Conservation (phyloP, 2,329 filamentous ascomycete species). For the Cercospora brassicicola region DNA sequence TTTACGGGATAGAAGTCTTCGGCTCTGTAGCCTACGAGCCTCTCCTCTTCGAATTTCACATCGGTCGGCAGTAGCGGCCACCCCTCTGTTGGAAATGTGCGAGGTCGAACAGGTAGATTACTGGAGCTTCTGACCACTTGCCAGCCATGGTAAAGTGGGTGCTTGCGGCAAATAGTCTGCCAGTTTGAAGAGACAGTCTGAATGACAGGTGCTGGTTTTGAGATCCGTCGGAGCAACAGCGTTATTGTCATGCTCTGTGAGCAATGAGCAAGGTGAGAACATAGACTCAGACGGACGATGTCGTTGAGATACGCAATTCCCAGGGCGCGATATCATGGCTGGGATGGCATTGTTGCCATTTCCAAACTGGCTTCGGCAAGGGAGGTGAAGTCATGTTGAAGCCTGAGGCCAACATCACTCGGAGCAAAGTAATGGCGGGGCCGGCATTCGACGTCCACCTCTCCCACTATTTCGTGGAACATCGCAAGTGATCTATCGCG, state of each 20-base stretch:
- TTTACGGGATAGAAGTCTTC: slow-evolving; percentile 41
- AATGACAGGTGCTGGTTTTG: neutral
- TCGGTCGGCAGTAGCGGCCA: neutral
- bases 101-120: neutral
- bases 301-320: neutral
- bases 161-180: neutral
- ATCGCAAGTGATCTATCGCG: neutral
- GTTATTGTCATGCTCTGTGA: neutral
- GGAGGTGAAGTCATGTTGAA: neutral
- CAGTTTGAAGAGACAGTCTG: neutral
- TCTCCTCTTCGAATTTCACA: slow-evolving; percentile 12
- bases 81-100: neutral
- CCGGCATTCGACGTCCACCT: neutral
- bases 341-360: neutral
- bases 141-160: neutral
- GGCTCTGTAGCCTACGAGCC: slow-evolving; percentile 15
- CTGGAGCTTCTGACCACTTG: neutral
- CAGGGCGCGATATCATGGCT: neutral
- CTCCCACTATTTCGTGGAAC: neutral
- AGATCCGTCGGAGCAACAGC: neutral
- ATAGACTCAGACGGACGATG: neutral
- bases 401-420: neutral
- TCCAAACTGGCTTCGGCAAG: neutral
- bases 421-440: neutral
- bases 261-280: neutral